Evolutionary conservation across 2,329 filamentous ascomycete species (phyloP), one percentile per base, ranked within the genome.

Genomic region (Penicillium sp.): DNA sequence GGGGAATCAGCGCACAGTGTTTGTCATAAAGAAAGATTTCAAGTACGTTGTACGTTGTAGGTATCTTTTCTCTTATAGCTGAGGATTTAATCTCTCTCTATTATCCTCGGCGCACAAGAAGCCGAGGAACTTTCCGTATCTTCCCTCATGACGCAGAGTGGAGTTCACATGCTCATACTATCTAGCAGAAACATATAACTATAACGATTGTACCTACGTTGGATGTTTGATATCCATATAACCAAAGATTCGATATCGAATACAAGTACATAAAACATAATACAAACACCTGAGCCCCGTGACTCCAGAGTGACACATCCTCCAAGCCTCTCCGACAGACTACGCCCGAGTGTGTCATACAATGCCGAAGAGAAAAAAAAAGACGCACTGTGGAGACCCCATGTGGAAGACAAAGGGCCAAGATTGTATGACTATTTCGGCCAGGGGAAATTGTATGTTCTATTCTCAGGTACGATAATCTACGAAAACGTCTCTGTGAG

Each of bases 311-410:
- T 39, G 36, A 39, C 18, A 16, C 6, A 32, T 42, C 23, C 18
- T 11, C 46, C n/a, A 34, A 41, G 35, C 9, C 2, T n/a, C 44
- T 52, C 58, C 58, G 60, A 61, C 56, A 59, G 60, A 59, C 52
- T 41, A 46, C 29, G n/a, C 10, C 19, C 60, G 60, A 55, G 55
- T 63, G 61, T 64, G 61, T 63, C 61, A 64, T 64, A 55, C 53
- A 51, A 49, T 46, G 51, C 58, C 60, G 58, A 57, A 18, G 38
- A n/a, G 18, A 30, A 30, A 34, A 32, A 59, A 64, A 64, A 64
- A 63, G 57, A 57, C 61, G 61, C 61, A 64, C 19, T 51, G 61
- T 63, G 62, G 61, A 53, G 52, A 49, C 60, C 13, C 4, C 32
- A n/a, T 49, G 10, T 60, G 51, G 57, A 57, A 61, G 16, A 40